phyloP scores from a whole-genome alignment of 2,329 filamentous ascomycete genomes.

The Fusarium palustre region DNA sequence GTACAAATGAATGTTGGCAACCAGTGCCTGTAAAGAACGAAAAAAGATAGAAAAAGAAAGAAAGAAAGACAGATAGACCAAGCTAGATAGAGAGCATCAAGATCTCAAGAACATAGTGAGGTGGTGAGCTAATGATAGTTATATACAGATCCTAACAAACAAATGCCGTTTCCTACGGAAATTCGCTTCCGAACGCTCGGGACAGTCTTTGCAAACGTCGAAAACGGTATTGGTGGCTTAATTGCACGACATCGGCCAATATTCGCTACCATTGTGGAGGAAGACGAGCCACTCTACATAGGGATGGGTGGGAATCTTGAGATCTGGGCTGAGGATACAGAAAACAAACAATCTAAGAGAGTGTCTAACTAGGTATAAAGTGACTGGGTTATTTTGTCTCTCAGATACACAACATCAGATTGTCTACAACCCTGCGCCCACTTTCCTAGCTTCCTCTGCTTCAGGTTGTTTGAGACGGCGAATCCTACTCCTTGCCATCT shows the following conservation, averaged over 20 bases:
- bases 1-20: constrained; percentile 31
- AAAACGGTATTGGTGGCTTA: constrained; percentile 27
- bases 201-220: constrained; percentile 19
- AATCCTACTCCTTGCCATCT: background rate
- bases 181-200: constrained; percentile 28
- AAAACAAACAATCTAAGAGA: background rate
- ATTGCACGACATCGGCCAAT: constrained; percentile 21
- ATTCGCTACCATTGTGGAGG: constrained; percentile 28
- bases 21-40: constrained; percentile 38
- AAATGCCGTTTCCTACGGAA: constrained; percentile 1
- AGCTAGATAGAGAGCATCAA: constrained; percentile 14
- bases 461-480: constrained; percentile 22
- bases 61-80: constrained; percentile 26
- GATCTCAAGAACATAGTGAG: background rate
- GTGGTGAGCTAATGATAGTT: background rate
- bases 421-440: background rate
- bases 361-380: background rate
- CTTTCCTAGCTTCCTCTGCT: background rate
- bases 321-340: background rate
- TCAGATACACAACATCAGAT: background rate
- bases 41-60: background rate
- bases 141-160: constrained; percentile 17
- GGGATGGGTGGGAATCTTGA: background rate
- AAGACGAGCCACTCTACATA: background rate
- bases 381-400: background rate